Conservation (phyloP, 108 stramenopile species). For the Skeletonema potamos region DNA sequence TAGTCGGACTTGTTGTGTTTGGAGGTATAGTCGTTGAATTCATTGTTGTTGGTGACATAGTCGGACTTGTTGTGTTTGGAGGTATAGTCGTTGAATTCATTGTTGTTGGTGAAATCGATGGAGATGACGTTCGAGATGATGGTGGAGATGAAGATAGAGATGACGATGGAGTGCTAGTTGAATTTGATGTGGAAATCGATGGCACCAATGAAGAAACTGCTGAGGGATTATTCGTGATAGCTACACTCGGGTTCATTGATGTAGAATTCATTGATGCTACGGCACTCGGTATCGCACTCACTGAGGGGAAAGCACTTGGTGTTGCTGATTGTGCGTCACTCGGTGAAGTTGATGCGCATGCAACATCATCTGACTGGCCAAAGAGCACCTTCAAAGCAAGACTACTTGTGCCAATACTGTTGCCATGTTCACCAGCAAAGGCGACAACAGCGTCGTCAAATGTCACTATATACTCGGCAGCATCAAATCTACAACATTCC, state of each 20-base stretch:
- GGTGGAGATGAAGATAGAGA: no score
- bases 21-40: neutral
- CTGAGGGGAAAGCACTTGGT: neutral
- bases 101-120: neutral
- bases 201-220: neutral
- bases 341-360: neutral
- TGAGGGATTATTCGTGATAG: neutral
- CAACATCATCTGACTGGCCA: neutral
- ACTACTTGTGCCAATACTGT: neutral
- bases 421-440: neutral
- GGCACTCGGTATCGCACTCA: no score
- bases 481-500: neutral
- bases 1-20: neutral
- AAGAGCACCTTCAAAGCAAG: neutral
- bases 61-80: neutral
- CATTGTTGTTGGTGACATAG: neutral
- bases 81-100: neutral
- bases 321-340: neutral
- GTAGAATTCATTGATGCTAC: neutral
- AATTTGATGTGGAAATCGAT: neutral
- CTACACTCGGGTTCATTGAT: neutral
- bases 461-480: neutral
- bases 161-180: no score
- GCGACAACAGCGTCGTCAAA: neutral
- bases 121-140: no score